Percentiles rank a stretch among this genome's conserved stretches.
These are phyloP conservation scores for Corrigiola litoralis DNA, from an alignment of 179 eudicot genomes.

Conservation along the genomic window DNA sequence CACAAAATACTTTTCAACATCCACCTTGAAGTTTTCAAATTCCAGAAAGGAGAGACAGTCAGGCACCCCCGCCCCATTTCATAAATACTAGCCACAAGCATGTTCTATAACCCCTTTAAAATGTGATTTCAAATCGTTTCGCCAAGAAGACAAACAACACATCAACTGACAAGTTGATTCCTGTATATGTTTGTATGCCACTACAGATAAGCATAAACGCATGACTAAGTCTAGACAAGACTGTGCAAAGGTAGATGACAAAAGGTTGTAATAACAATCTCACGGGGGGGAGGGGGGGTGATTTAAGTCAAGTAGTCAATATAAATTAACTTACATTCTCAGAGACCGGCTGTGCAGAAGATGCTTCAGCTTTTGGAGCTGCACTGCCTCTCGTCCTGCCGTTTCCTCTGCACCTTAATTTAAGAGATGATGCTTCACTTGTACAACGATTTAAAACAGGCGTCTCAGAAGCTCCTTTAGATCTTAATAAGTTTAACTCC, in stretches of 20 bases:
- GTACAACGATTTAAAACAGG: constrained; percentile 13
- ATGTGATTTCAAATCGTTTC: too few relatives aligned
- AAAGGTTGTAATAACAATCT: too few relatives aligned
- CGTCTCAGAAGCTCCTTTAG: constrained; percentile 10
- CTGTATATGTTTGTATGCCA: too few relatives aligned
- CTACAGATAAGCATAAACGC: background rate
- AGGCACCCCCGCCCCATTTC: too few relatives aligned
- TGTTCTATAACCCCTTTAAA: too few relatives aligned
- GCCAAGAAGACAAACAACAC: background rate
- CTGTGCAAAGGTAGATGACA: background rate
- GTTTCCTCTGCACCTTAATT: constrained; percentile 13
- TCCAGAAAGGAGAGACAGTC: too few relatives aligned
- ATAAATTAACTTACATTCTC: constrained; percentile 23
- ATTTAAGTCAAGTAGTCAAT: background rate
- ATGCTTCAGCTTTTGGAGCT: constrained; percentile 28
- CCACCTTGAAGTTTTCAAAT: background rate
- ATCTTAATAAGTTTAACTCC: constrained; percentile 21
- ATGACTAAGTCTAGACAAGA: background rate
- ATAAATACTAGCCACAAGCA: too few relatives aligned
- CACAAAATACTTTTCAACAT: background rate
- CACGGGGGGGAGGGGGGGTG: background rate
- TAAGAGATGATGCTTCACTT: constrained; percentile 14
- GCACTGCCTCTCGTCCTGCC: constrained; percentile 3
- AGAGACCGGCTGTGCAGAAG: constrained; percentile 11
- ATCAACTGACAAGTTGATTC: too few relatives aligned